phyloP scores from a whole-genome alignment of 805 yeast genomes.

The Starmerella apis region DNA sequence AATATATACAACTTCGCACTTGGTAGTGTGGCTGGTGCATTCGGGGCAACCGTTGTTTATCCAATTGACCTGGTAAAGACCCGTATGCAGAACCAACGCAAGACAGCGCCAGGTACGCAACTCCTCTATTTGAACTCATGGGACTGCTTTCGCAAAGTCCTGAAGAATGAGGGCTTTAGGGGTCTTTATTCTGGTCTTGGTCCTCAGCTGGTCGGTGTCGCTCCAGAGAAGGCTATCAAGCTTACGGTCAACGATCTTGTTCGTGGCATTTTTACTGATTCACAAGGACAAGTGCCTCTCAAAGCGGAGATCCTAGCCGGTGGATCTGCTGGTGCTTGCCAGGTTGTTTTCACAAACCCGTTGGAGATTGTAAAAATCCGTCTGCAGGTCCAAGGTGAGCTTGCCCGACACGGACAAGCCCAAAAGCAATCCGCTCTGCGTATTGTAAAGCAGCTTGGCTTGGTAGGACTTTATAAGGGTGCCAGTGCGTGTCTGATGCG shows the following conservation, averaged over 20 bases:
- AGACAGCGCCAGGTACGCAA: constrained; percentile 34
- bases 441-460: constrained; percentile 68
- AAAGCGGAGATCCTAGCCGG: constrained; percentile 76
- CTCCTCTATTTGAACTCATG: constrained; percentile 61
- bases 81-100: constrained; percentile 91
- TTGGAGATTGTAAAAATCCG: constrained; percentile 91
- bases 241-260: constrained; percentile 86
- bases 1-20: constrained; percentile 76
- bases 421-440: constrained; percentile 46
- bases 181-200: constrained; percentile 89
- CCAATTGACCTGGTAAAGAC: constrained; percentile 95
- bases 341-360: constrained; percentile 92
- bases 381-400: constrained; percentile 83
- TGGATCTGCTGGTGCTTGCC: constrained; percentile 92
- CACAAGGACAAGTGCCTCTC: constrained; percentile 40
- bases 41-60: constrained; percentile 96
- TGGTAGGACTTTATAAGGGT: constrained; percentile 82
- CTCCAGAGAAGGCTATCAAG: constrained; percentile 96
- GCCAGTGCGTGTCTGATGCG: constrained; percentile 82
- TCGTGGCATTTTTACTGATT: constrained; percentile 57
- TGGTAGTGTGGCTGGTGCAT: constrained; percentile 93
- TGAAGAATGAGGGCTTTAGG: constrained; percentile 63
- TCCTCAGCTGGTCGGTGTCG: constrained; percentile 93
- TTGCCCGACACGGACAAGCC: constrained; percentile 28
- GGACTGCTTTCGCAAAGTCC: constrained; percentile 75